Conservation (phyloP, 2,329 filamentous ascomycete species). For the Stromatinia cepivora region DNA sequence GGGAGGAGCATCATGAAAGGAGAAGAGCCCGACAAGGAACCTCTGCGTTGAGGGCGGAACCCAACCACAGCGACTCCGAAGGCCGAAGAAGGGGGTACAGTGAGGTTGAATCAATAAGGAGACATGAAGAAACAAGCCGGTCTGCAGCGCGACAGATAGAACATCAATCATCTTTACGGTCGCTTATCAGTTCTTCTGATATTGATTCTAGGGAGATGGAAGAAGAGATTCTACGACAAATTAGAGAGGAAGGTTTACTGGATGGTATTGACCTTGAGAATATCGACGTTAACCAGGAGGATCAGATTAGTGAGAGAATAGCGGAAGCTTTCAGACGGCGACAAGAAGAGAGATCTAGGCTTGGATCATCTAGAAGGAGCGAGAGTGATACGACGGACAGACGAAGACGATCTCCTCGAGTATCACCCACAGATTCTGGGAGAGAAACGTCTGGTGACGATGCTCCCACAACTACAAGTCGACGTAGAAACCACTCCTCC, state of each 20-base stretch:
- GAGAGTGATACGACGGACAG: slow-evolving; percentile 33
- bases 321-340: slow-evolving; percentile 82
- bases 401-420: slow-evolving; percentile 36
- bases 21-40: slow-evolving; percentile 33
- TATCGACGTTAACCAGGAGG: slow-evolving; percentile 79
- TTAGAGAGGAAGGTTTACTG: slow-evolving; percentile 80
- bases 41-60: slow-evolving; percentile 24
- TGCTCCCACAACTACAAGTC: slow-evolving; percentile 29
- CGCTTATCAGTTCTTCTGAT: slow-evolving; percentile 77
- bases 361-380: slow-evolving; percentile 48
- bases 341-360: slow-evolving; percentile 62
- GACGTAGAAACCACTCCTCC: slow-evolving; percentile 47
- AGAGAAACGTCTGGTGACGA: slow-evolving; percentile 38
- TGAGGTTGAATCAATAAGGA: slow-evolving; percentile 34
- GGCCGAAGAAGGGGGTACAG: slow-evolving; percentile 35
- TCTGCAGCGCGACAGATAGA: slow-evolving; percentile 62
- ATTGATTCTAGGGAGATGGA: slow-evolving; percentile 77
- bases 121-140: slow-evolving; percentile 35
- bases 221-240: slow-evolving; percentile 84
- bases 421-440: slow-evolving; percentile 32
- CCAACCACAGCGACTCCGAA: slow-evolving; percentile 30
- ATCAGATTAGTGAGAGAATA: slow-evolving; percentile 87
- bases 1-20: slow-evolving; percentile 39
- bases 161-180: slow-evolving; percentile 86
- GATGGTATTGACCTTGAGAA: slow-evolving; percentile 89